Conservation (phyloP, 257 asterid species). For the Solanum tacnaense region DNA sequence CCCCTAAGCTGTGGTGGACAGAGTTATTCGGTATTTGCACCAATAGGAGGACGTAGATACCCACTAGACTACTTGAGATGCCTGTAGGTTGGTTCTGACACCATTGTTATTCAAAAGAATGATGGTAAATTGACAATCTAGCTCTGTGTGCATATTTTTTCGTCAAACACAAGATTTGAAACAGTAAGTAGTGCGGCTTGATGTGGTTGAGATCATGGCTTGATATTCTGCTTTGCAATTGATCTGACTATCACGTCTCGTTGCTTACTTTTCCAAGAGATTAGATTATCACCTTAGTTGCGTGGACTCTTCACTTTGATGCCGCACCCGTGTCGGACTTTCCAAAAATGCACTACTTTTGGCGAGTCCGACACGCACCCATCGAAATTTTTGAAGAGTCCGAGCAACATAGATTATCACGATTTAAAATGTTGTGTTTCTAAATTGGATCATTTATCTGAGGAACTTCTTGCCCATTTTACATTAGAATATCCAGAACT, state of each 20-base stretch:
- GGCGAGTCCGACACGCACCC: no score
- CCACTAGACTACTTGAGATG: neutral
- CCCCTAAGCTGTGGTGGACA: neutral
- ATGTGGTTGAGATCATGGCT: neutral
- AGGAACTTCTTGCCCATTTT: neutral
- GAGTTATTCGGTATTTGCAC: neutral
- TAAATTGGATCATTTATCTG: neutral
- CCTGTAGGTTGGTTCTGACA: neutral
- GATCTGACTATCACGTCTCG: neutral
- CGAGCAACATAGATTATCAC: neutral
- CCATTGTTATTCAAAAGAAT: neutral
- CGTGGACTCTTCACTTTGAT: no score
- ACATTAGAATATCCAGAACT: neutral
- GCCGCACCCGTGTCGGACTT: no score
- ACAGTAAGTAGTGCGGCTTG: neutral
- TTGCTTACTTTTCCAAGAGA: neutral
- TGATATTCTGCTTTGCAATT: neutral
- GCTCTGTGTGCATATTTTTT: neutral
- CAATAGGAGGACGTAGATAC: neutral
- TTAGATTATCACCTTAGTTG: neutral
- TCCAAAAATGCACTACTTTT: no score
- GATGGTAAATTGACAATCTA: neutral
- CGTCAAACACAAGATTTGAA: neutral
- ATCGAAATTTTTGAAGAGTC: no score
- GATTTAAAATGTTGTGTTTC: neutral